These are phyloP conservation scores for Chalciporus piperatus DNA, from an alignment of 768 basidiomycete genomes.

Conservation along the genomic window DNA sequence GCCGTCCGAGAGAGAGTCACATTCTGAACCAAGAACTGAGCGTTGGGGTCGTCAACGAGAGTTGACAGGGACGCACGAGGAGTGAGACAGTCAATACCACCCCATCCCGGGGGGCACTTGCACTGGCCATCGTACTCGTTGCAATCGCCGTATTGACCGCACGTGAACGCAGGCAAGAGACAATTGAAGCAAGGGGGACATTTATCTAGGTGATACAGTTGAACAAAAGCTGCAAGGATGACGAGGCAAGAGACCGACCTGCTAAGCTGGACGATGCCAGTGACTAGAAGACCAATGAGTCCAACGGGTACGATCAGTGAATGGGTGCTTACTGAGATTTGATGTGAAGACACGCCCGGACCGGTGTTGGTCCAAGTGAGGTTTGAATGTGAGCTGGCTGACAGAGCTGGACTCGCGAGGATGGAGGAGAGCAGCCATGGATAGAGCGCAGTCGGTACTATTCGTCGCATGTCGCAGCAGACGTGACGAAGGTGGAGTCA, in stretches of 20 bases:
- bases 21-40: slow-evolving; percentile 51
- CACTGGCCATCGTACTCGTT: slow-evolving; percentile 93
- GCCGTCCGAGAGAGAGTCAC: slow-evolving; percentile 91
- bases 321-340: slow-evolving; percentile 23
- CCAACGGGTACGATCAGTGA: neutral
- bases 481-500: neutral
- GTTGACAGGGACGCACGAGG: slow-evolving; percentile 62
- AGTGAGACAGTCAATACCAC: slow-evolving; percentile 89
- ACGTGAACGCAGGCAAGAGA: slow-evolving; percentile 84
- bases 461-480: slow-evolving; percentile 24
- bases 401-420: slow-evolving; percentile 2
- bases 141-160: slow-evolving; percentile 90
- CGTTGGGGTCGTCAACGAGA: slow-evolving; percentile 1
- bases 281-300: slow-evolving; percentile 18
- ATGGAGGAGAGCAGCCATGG: slow-evolving; percentile 15
- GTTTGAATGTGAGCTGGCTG: slow-evolving; percentile 10
- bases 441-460: slow-evolving; percentile 9
- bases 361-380: slow-evolving; percentile 15
- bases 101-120: slow-evolving; percentile 96
- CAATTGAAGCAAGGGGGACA: slow-evolving; percentile 97
- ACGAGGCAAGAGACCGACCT: slow-evolving; percentile 7
- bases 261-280: slow-evolving; percentile 16
- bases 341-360: slow-evolving; percentile 22
- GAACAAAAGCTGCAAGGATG: neutral
- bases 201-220: slow-evolving; percentile 36